Percentiles rank a stretch among this genome's conserved stretches.
These are phyloP conservation scores for Pyracantha coccinea DNA, from an alignment of 331 rosid species.

Conservation along the genomic window DNA sequence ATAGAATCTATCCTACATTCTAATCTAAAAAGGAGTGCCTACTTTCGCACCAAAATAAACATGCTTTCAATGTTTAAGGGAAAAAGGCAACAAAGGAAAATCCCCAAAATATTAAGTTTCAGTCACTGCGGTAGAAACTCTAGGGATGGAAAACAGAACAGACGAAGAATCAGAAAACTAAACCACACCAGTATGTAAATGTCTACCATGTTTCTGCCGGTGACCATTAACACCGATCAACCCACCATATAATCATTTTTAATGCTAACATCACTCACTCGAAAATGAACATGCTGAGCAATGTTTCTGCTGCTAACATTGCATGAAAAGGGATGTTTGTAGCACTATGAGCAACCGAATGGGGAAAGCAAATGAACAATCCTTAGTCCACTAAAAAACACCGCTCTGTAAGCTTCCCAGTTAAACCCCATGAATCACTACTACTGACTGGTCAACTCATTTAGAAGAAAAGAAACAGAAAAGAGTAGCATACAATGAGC, in stretches of 20 bases:
- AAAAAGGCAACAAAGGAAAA: background rate
- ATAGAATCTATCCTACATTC: background rate
- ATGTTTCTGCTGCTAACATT: too few relatives aligned
- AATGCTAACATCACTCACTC: too few relatives aligned
- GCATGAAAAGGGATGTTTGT: too few relatives aligned
- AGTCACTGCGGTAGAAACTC: background rate
- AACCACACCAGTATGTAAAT: too few relatives aligned
- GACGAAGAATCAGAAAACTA: background rate
- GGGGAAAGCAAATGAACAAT: too few relatives aligned
- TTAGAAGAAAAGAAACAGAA: background rate
- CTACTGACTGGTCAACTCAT: background rate
- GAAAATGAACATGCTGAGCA: too few relatives aligned
- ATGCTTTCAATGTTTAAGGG: background rate
- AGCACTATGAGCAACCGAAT: too few relatives aligned
- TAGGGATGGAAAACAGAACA: background rate
- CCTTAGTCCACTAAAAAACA: too few relatives aligned
- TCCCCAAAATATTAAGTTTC: background rate
- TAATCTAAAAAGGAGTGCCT: background rate
- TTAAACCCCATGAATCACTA: background rate
- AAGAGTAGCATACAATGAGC: background rate
- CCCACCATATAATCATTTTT: too few relatives aligned
- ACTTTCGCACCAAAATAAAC: background rate
- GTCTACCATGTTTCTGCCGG: too few relatives aligned
- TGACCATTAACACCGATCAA: too few relatives aligned
- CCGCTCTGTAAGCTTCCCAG: background rate